Conservation (phyloP, 2,329 filamentous ascomycete genomes). For the Aspergillus terreus region DNA sequence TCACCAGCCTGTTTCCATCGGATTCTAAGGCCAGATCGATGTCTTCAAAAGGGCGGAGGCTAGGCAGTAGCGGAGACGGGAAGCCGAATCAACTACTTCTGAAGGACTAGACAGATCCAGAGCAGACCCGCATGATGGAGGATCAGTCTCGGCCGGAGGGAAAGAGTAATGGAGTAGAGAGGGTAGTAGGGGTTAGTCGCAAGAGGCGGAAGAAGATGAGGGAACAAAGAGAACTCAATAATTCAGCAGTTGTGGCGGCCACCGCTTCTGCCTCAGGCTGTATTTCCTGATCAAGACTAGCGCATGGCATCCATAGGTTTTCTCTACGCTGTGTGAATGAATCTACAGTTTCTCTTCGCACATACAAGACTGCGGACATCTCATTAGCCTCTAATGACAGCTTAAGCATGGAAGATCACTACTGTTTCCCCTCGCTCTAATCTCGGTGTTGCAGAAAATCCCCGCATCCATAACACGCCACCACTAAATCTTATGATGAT, state of each 20-base stretch:
- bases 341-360: too few relatives aligned
- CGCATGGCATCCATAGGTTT: too few relatives aligned
- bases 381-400: too few relatives aligned
- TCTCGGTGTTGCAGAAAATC: too few relatives aligned
- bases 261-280: not conserved
- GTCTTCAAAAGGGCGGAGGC: conserved; percentile 24
- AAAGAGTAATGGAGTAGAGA: not conserved
- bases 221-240: not conserved
- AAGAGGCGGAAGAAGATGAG: too few relatives aligned
- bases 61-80: conserved; percentile 7
- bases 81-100: not conserved
- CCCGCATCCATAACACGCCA: not conserved
- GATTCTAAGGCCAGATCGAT: conserved; percentile 26
- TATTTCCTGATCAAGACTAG: not conserved
- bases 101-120: not conserved
- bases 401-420: too few relatives aligned
- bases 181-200: not conserved
- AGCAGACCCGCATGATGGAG: not conserved
- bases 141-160: not conserved
- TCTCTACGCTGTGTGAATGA: too few relatives aligned
- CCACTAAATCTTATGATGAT: not conserved
- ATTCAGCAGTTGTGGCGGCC: not conserved
- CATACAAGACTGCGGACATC: too few relatives aligned
- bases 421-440: too few relatives aligned
- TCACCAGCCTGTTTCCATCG: conserved; percentile 23